phyloP scores from a whole-genome alignment of 129 eudicot genomes.

The Silybum marianum region DNA sequence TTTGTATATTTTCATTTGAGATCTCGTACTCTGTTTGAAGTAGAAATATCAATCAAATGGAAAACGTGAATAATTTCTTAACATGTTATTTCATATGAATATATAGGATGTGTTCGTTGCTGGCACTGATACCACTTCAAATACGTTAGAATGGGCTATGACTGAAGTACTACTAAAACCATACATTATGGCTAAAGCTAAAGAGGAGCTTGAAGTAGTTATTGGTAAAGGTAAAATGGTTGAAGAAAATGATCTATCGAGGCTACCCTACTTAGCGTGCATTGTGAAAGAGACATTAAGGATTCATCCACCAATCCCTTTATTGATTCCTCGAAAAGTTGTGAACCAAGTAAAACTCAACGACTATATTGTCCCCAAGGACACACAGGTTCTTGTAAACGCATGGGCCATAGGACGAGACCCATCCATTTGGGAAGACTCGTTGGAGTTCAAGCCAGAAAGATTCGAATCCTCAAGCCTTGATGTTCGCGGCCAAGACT shows the following conservation, averaged over 20 bases:
- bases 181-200: slow-evolving; percentile 40
- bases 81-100: background rate
- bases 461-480: background rate
- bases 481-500: background rate
- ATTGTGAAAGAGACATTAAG: background rate
- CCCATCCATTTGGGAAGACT: background rate
- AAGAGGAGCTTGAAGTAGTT: slow-evolving; percentile 53
- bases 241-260: slow-evolving; percentile 36
- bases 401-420: background rate
- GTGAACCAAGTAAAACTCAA: background rate
- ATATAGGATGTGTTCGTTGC: slow-evolving; percentile 61
- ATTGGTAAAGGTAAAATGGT: slow-evolving; percentile 52
- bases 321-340: background rate
- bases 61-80: too few species aligned
- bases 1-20: background rate
- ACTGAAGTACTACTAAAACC: slow-evolving; percentile 48
- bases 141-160: slow-evolving; percentile 68
- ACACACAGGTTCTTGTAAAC: background rate
- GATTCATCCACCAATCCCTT: background rate
- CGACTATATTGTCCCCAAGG: background rate
- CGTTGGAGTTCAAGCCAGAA: background rate
- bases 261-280: background rate
- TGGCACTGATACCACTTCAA: slow-evolving; percentile 71
- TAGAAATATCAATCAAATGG: too few species aligned
- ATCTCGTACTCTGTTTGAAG: background rate